Evolutionary conservation across 2,329 filamentous ascomycete species (phyloP), one percentile per base, ranked within the genome.

Genomic region (Venturia nashicola): DNA sequence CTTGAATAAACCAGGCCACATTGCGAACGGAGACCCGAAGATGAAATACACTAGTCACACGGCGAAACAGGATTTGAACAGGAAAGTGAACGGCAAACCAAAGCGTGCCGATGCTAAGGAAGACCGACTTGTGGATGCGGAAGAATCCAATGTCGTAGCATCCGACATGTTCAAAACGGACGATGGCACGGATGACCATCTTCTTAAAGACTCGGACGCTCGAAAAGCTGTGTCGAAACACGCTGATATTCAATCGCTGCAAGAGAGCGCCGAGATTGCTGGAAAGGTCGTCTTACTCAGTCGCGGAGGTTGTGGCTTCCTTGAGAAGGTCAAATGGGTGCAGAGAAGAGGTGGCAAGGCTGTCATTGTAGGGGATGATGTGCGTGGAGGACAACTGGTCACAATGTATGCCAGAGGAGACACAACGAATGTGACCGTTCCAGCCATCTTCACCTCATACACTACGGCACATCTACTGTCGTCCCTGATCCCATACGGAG

Each of bases 401-500:
- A 94, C 95, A 69, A 99, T 99, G 94, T 97, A 96, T 74, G 94
- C 94, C n/a, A 86, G 90, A 70, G 94, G 93, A 44, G 92, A 97
- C 72, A 96, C 93, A 3, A 95, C 92, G 42, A 96, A 97, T 71
- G 84, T 97, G 68, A 91, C 91, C 0, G 97, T 99, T 63, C 92
- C 94, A 1, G 90, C 94, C 0, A 82, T 97, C 11, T 99, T 99
- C 75, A 97, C 94, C 0, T 95, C 93, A 0, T 86, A 94, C 69
- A 97, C 91, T 0, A 97, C 93, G 0, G 94, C 94, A 0, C 93
- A 97, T 73, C 80, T 99, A 16, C 81, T 99, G 18, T 96, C 92
- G 1, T 91, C 92, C 8, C 81, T 97, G 66, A 87, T 94, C 65
- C 90, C 92, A 61, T 82, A 85, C 0, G 86, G 87, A 59, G 83